phyloP scores from a whole-genome alignment of 2,329 filamentous ascomycete genomes.

The Orbilia blumenaviensis region DNA sequence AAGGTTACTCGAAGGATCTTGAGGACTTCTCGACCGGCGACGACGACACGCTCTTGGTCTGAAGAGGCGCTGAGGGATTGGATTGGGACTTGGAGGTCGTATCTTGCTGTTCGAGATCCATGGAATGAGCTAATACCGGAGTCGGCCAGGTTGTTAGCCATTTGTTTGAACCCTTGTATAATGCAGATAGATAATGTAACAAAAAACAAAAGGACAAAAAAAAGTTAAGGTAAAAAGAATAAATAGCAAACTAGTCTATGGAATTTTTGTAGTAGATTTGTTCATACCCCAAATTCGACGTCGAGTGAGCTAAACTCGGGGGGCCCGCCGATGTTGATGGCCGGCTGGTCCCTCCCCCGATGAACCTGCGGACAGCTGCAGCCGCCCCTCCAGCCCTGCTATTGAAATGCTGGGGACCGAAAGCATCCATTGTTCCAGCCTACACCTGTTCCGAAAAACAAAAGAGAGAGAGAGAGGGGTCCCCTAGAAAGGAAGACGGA shows the following conservation, averaged over 20 bases:
- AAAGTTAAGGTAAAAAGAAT: background rate
- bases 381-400: conserved; percentile 39
- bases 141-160: conserved; percentile 22
- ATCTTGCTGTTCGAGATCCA: conserved; percentile 54
- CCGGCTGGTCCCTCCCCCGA: conserved; percentile 41
- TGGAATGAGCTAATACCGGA: conserved; percentile 32
- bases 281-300: conserved; percentile 48
- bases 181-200: background rate
- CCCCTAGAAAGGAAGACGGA: no score
- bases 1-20: conserved; percentile 55
- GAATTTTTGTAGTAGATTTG: background rate
- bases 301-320: conserved; percentile 30
- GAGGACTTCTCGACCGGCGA: conserved; percentile 57
- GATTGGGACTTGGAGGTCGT: conserved; percentile 55
- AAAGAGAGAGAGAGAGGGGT: no score
- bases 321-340: conserved; percentile 47
- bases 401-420: conserved; percentile 32
- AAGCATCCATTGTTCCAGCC: conserved; percentile 37
- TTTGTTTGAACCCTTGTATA: background rate
- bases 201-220: background rate
- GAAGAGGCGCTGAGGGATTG: conserved; percentile 56
- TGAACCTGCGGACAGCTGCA: conserved; percentile 48
- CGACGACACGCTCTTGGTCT: conserved; percentile 57
- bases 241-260: background rate
- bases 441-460: conserved; percentile 8